These are phyloP conservation scores for Physaria fendleri DNA, from an alignment of 345 rosid species.

Conservation along the genomic window DNA sequence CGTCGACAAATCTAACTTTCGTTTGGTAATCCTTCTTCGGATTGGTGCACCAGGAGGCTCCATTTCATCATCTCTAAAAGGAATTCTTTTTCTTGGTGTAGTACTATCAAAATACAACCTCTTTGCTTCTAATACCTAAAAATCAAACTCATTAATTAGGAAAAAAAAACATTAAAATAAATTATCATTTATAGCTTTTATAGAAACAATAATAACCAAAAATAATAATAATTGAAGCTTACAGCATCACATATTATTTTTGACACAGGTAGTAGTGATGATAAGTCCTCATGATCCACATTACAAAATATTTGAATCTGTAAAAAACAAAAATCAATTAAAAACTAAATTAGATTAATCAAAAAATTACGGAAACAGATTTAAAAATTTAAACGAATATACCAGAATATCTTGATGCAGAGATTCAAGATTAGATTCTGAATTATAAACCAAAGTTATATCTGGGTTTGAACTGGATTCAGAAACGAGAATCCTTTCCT, in stretches of 20 bases:
- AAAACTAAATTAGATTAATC: too few relatives aligned
- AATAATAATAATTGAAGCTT: background rate
- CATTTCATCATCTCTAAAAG: conserved; percentile 5
- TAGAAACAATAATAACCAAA: background rate
- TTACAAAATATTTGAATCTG: conserved; percentile 30
- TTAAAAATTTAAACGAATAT: background rate
- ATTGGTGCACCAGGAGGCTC: conserved; percentile 29
- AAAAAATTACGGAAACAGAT: background rate
- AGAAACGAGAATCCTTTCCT: conserved; percentile 24
- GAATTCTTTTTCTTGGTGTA: conserved; percentile 21
- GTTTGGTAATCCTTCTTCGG: background rate
- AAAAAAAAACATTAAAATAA: background rate
- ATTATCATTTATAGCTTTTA: too few relatives aligned
- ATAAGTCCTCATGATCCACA: conserved; percentile 28
- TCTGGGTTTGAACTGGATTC: conserved; percentile 3
- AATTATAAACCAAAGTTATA: too few relatives aligned
- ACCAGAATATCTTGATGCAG: conserved; percentile 34
- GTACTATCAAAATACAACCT: conserved; percentile 25
- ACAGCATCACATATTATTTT: conserved; percentile 20
- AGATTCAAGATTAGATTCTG: conserved; percentile 15
- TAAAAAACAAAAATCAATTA: background rate
- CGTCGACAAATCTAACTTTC: conserved; percentile 12
- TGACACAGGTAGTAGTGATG: conserved; percentile 18
- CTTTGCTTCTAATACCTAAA: conserved; percentile 20
- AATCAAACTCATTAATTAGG: too few relatives aligned